Evolutionary conservation across 2,329 filamentous ascomycete species (phyloP), one percentile per base, ranked within the genome.

Genomic region (Akanthomyces muscarius): DNA sequence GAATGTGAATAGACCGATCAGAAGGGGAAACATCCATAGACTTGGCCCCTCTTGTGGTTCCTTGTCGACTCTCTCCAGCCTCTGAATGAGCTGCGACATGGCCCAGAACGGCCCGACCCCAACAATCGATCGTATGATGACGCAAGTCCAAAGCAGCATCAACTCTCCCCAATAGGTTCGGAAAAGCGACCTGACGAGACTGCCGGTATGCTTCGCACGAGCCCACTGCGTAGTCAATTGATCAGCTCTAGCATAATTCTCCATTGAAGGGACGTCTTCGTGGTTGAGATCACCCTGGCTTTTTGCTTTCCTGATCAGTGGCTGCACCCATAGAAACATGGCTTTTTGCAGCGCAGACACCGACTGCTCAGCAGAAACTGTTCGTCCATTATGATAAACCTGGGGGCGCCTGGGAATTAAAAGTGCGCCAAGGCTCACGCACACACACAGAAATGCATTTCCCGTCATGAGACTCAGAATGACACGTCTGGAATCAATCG

Each of bases 1-100:
- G 90, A 0, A 86, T 82, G 45, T 84, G 79, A 1, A 80, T 69
- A 3, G 80, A 76, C 11, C 84, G 14, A 92, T 76, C 0, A 81
- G 79, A n/a, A 89, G 65, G 66, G 81, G 82, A 18, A 78, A 74
- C 48, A 83, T 23, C 57, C 57, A 61, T 4, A 61, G 28, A 14
- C 57, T 61, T 7, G 47, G 36, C 2, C 41, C 28, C 1, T 16
- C 3, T 30, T 53, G 23, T 4, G 47, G 2, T 16, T 38, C 47
- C 3, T 36, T 2, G 1, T 21, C 38, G 3, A 53, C 1, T n/a
- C 8, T 44, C n/a, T 61, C 57, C 18, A 61, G 25, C 10, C 48
- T 38, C 18, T 53, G 57, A 3, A 61, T 53, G 7, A 61, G 57
- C 38, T 61, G 47, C 11, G 57, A 61, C 57, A 61, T 61, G 38